Evolutionary conservation across 1,284 basidiomycete species (phyloP), one percentile per base, ranked within the genome.

Genomic region (Tilletia setariae): DNA sequence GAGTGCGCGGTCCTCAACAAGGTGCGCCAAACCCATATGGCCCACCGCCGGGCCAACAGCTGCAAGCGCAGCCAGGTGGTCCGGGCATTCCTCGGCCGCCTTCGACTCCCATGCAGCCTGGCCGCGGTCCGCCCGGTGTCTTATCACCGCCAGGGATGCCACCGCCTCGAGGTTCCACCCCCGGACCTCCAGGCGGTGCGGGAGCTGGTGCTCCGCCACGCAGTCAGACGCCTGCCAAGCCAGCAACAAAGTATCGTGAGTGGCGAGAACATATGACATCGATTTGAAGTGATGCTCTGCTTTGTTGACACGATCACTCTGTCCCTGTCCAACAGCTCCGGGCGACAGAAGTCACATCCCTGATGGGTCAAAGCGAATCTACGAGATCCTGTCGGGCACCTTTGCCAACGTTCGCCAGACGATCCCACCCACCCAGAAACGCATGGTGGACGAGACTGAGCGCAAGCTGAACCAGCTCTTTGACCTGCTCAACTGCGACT

Each of bases 311-410:
- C n/a, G n/a, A n/a, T n/a, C n/a, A n/a, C n/a, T n/a, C n/a, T n/a
- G n/a, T n/a, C n/a, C n/a, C n/a, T n/a, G n/a, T n/a, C n/a, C n/a
- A n/a, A n/a, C 78, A 94, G 92, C 94, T 40, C 86, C 89, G 51
- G 94, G 94, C 68, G 94, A 98, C 83, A 87, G 94, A 43, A 89
- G 88, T 35, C 95, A 97, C 83, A 95, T 98, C 69, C 90, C 94
- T 2, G 88, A 90, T 9, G 84, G 86, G 46, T 86, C 88, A 49
- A 84, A 85, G 73, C 88, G 90, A 0, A 89, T 92, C 65, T 92
- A 87, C 76, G 86, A 88, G 62, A 64, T 74, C 28, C 65, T 82
- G 30, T 67, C 72, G 35, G 68, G 73, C 46, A 77, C 76, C 56
- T 65, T 79, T 15, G 63, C 65, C 28, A 73, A 72, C 72, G 70